Percentiles rank a stretch among this genome's conserved stretches.
Conservation (phyloP, 768 basidiomycete genomes). For the Amanita muscaria region DNA sequence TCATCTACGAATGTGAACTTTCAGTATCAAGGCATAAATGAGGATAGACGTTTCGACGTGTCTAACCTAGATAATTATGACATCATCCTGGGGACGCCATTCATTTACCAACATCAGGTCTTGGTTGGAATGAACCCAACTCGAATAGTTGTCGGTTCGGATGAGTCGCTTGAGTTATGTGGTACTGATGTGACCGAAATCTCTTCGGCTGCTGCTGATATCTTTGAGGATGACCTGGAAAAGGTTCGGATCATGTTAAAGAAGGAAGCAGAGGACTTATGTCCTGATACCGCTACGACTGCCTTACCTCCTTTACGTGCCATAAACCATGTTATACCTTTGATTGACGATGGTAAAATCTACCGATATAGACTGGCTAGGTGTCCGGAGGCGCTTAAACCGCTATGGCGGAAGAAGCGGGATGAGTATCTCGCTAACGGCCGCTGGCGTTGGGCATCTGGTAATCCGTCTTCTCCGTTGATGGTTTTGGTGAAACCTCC, state of each 20-base stretch:
- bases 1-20: neutral
- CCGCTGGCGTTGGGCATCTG: neutral
- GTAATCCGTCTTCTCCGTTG: neutral
- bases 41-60: neutral
- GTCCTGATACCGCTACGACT: no score
- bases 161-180: no score
- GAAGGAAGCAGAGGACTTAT: neutral
- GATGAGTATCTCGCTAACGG: neutral
- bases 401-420: neutral
- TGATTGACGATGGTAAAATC: slow-evolving; percentile 3
- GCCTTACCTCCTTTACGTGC: slow-evolving; percentile 9
- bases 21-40: slow-evolving; percentile 1
- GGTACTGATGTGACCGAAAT: no score
- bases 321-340: slow-evolving; percentile 7
- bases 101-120: slow-evolving; percentile 3
- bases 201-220: neutral
- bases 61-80: slow-evolving; percentile 5
- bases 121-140: neutral
- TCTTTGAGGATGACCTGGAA: neutral
- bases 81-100: slow-evolving; percentile 7
- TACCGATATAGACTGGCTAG: neutral
- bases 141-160: neutral
- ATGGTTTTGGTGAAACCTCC: neutral
- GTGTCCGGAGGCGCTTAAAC: neutral
- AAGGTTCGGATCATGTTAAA: neutral